Conservation (phyloP, 257 asterid species). For the Solanum piurae region DNA sequence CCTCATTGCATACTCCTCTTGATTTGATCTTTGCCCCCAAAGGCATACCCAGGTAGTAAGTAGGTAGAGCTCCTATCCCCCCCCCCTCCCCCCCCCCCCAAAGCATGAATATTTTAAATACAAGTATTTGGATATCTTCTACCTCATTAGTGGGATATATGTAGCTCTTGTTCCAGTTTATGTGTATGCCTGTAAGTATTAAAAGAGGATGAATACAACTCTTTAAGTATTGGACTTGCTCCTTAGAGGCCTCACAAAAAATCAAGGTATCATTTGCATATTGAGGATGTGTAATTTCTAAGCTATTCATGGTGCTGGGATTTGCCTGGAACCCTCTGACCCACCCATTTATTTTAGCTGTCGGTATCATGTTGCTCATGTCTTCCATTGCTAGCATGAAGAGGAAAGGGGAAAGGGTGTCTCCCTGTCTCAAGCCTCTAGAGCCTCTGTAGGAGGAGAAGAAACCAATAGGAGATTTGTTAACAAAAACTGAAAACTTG, state of each 20-base stretch:
- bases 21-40: too few relatives aligned
- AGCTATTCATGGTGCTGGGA: background rate
- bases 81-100: background rate
- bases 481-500: background rate
- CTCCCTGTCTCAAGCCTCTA: background rate
- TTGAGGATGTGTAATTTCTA: background rate
- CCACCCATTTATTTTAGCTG: background rate
- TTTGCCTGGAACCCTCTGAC: background rate
- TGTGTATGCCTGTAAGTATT: background rate
- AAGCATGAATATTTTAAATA: background rate
- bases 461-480: background rate
- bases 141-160: background rate
- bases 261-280: background rate
- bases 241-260: background rate
- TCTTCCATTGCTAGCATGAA: background rate
- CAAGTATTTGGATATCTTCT: background rate
- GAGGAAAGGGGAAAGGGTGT: background rate
- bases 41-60: background rate
- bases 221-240: background rate
- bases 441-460: background rate
- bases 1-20: too few relatives aligned
- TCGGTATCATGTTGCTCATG: background rate
- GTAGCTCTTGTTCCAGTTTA: background rate
- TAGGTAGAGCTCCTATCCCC: background rate
- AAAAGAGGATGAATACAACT: background rate